Evolutionary conservation across 2,329 filamentous ascomycete genomes (phyloP).

Genomic region (Orbilia blumenaviensis): DNA sequence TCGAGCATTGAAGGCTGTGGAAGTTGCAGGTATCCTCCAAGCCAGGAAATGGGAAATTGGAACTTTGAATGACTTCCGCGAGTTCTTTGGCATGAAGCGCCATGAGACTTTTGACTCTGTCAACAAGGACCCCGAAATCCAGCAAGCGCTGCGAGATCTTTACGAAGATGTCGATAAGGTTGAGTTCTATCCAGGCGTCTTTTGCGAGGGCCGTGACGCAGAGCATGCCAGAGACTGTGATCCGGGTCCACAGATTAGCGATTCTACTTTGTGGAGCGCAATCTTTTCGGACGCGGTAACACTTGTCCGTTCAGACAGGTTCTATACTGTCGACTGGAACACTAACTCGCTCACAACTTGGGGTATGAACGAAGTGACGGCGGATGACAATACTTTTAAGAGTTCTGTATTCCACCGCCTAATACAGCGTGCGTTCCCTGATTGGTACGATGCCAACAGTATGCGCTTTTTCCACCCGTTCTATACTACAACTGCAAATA

Average conservation of each 20-base stretch:
- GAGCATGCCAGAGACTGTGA: slow-evolving; percentile 32
- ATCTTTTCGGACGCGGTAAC: slow-evolving; percentile 70
- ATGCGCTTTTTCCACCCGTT: slow-evolving; percentile 51
- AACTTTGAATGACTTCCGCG: slow-evolving; percentile 67
- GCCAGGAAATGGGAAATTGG: slow-evolving; percentile 71
- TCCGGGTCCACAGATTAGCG: slow-evolving; percentile 29
- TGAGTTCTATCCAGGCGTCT: slow-evolving; percentile 69
- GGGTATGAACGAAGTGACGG: slow-evolving; percentile 50
- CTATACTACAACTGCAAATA: slow-evolving; percentile 41
- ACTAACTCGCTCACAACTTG: slow-evolving; percentile 47
- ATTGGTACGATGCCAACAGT: slow-evolving; percentile 32
- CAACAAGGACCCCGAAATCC: slow-evolving; percentile 65
- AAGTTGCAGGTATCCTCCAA: slow-evolving; percentile 71
- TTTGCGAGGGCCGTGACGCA: slow-evolving; percentile 63
- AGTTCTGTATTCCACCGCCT: slow-evolving; percentile 47
- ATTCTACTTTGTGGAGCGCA: slow-evolving; percentile 65
- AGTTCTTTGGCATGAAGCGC: slow-evolving; percentile 65
- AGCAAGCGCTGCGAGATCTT: slow-evolving; percentile 62
- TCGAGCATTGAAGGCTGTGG: slow-evolving; percentile 68
- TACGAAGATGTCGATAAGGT: slow-evolving; percentile 67
- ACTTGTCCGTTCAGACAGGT: slow-evolving; percentile 69
- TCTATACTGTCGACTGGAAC: slow-evolving; percentile 63
- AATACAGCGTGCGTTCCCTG: slow-evolving; percentile 48
- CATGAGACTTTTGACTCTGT: slow-evolving; percentile 66
- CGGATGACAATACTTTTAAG: slow-evolving; percentile 42